phyloP scores from a whole-genome alignment of 768 basidiomycete species.

The Lentinula boryana region DNA sequence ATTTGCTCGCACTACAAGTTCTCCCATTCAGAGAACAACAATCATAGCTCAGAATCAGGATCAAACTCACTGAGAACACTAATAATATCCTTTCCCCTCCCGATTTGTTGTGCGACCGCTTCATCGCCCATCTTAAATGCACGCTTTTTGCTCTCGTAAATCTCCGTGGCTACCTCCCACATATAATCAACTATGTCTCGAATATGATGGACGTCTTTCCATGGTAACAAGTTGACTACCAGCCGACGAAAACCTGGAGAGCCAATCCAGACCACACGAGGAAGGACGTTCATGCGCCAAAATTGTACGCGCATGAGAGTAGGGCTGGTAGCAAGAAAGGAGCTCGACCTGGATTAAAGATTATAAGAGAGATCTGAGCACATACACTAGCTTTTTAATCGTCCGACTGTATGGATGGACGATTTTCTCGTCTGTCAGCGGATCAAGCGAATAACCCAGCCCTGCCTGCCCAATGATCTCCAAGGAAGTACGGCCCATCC shows the following conservation, averaged over 20 bases:
- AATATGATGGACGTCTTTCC: conserved; percentile 16
- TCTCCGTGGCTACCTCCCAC: conserved; percentile 16
- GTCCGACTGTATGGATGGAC: neutral
- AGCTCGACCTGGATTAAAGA: neutral
- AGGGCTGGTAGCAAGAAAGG: neutral
- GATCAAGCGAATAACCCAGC: conserved; percentile 5
- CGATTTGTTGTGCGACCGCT: conserved; percentile 18
- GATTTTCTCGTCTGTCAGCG: neutral
- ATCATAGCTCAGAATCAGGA: too few relatives aligned
- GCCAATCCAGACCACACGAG: conserved; percentile 15
- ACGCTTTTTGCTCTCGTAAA: conserved; percentile 22
- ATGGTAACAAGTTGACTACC: conserved; percentile 16
- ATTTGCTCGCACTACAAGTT: conserved; percentile 26
- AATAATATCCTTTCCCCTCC: conserved; percentile 29
- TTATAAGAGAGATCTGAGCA: neutral
- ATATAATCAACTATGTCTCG: conserved; percentile 22
- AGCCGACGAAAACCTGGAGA: conserved; percentile 20
- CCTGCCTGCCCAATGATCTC: conserved; percentile 5
- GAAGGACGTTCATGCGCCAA: conserved; percentile 12
- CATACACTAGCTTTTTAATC: neutral
- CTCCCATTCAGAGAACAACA: neutral
- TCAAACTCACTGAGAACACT: conserved; percentile 23
- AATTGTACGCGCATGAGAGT: neutral
- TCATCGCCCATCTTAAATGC: conserved; percentile 21
- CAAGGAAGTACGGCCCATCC: conserved; percentile 5